Percentiles rank a stretch among this genome's conserved stretches.
Evolutionary conservation across 176 grass and related monocot species (phyloP).

Genomic region (Aegilops speltoides): DNA sequence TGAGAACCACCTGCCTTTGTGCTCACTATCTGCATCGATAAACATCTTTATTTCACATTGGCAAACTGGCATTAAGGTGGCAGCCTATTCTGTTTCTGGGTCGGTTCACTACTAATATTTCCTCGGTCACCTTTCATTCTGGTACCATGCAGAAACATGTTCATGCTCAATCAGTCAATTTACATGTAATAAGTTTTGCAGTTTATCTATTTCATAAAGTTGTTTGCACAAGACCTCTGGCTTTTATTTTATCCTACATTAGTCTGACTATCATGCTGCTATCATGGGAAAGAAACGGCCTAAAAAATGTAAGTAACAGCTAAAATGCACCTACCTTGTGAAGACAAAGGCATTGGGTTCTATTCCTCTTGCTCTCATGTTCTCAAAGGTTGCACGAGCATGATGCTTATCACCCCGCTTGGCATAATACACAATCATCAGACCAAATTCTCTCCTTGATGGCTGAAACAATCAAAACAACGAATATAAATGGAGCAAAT

Average conservation of each 20-base stretch:
- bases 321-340: constrained; percentile 58
- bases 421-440: constrained; percentile 97
- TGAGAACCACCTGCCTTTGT: background rate
- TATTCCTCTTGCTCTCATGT: constrained; percentile 97
- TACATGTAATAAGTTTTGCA: background rate
- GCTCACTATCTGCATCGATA: background rate
- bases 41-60: background rate
- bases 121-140: background rate
- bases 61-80: background rate
- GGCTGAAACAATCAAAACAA: constrained; percentile 56
- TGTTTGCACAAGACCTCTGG: background rate
- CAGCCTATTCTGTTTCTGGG: background rate
- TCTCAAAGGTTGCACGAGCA: constrained; percentile 92
- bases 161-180: background rate
- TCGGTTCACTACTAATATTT: background rate
- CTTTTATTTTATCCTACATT: constrained; percentile 16
- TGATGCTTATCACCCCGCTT: constrained; percentile 99
- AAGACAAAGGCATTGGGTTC: constrained; percentile 88
- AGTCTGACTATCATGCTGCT: constrained; percentile 10
- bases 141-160: background rate
- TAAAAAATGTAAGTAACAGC: constrained; percentile 10
- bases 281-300: background rate
- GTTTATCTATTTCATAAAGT: background rate
- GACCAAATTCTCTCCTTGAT: constrained; percentile 78
- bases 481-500: background rate